A percentile compares a stretch with the other conserved stretches of the same genome.
Evolutionary conservation across 768 basidiomycete genomes (phyloP).

Genomic region (Vishniacozyma victoriae): DNA sequence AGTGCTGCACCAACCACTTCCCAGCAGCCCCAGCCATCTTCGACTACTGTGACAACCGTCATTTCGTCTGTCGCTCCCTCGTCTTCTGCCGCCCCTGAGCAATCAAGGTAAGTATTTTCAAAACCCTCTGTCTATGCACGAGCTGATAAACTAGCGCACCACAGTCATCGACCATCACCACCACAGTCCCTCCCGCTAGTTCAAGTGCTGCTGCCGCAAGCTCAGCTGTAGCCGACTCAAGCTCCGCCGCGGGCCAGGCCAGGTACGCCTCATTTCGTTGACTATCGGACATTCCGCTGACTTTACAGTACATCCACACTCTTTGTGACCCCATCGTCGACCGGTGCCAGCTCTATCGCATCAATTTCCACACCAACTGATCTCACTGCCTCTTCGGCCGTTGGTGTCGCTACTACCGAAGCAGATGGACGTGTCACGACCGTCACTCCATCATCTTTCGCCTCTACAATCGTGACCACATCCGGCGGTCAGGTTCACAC

Average conservation of each 20-base stretch:
- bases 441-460: conserved; percentile 33
- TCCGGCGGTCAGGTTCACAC: conserved; percentile 41
- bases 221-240: conserved; percentile 6
- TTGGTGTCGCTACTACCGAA: conserved; percentile 40
- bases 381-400: conserved; percentile 29
- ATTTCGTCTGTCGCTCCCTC: neutral
- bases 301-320: conserved; percentile 22
- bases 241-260: conserved; percentile 1
- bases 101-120: neutral
- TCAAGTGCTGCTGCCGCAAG: conserved; percentile 1
- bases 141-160: conserved; percentile 1
- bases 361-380: conserved; percentile 11
- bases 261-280: neutral
- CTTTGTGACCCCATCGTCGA: conserved; percentile 10
- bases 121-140: neutral
- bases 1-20: conserved; percentile 1
- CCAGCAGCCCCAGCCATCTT: neutral
- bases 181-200: conserved; percentile 16
- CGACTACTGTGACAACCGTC: neutral
- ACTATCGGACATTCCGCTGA: neutral
- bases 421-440: conserved; percentile 24
- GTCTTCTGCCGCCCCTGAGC: neutral
- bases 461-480: conserved; percentile 34
- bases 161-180: conserved; percentile 12
- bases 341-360: conserved; percentile 6